phyloP scores from a whole-genome alignment of 768 basidiomycete genomes.

The Sarcodon aspratus region DNA sequence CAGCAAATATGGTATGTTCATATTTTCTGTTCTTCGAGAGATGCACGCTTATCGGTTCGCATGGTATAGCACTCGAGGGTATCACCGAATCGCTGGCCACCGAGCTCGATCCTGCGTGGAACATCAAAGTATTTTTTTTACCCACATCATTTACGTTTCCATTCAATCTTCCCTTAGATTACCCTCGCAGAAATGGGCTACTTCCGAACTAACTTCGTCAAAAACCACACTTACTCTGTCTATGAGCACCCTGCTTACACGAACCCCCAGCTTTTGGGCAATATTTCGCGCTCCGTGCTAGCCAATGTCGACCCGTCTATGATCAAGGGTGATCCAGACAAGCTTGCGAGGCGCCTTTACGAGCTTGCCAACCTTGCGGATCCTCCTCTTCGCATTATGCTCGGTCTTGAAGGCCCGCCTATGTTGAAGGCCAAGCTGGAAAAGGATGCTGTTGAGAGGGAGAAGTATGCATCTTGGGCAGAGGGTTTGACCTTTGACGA shows the following conservation, averaged over 20 bases:
- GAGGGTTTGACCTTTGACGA: no score
- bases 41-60: neutral
- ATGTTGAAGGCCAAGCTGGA: neutral
- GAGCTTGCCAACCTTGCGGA: conserved; percentile 5
- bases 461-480: neutral
- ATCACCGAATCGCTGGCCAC: conserved; percentile 15
- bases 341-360: conserved; percentile 11
- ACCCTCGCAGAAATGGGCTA: conserved; percentile 10
- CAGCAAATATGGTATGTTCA: neutral
- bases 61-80: conserved; percentile 19
- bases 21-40: neutral
- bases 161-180: conserved; percentile 5
- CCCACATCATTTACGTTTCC: neutral
- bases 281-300: neutral
- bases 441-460: neutral
- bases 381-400: conserved; percentile 9
- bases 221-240: neutral
- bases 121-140: conserved; percentile 18
- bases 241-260: conserved; percentile 9
- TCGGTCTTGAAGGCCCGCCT: conserved; percentile 6
- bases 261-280: conserved; percentile 1
- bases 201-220: conserved; percentile 2
- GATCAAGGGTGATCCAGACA: conserved; percentile 7
- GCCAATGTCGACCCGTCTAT: neutral
- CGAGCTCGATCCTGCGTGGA: conserved; percentile 24